Conservation (phyloP, 140 eudicot species). For the Cichorium intybus region DNA sequence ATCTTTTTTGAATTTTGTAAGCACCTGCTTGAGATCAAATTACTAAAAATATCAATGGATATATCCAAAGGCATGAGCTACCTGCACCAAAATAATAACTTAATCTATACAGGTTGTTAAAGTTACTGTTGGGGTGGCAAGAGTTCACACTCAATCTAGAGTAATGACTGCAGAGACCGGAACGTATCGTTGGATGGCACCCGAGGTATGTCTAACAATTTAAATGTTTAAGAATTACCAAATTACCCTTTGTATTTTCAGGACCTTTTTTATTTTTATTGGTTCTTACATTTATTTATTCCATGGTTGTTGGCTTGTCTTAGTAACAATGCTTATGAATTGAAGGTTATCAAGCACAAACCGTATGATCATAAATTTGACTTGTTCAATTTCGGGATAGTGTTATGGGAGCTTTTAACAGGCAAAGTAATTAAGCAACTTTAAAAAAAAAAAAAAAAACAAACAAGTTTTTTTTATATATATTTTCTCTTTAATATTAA, state of each 20-base stretch:
- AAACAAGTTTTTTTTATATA: not conserved
- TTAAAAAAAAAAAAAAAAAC: not conserved
- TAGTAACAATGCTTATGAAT: constrained; percentile 31
- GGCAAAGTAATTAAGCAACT: constrained; percentile 57
- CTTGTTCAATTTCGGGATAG: constrained; percentile 67
- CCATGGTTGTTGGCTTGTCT: constrained; percentile 18
- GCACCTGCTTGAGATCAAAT: too few species aligned
- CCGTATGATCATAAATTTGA: constrained; percentile 81
- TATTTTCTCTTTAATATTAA: not conserved
- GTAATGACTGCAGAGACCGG: constrained; percentile 94
- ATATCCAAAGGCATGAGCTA: constrained; percentile 79
- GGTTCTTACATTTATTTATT: constrained; percentile 13
- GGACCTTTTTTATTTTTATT: constrained; percentile 7
- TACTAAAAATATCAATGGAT: constrained; percentile 74
- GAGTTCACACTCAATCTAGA: constrained; percentile 72
- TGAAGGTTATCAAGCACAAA: constrained; percentile 73
- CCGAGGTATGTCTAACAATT: constrained; percentile 46
- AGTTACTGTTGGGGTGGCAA: constrained; percentile 83
- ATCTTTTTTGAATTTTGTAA: too few species aligned
- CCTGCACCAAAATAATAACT: constrained; percentile 65
- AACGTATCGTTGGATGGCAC: too few species aligned
- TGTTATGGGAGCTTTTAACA: constrained; percentile 69
- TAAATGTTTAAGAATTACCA: not conserved
- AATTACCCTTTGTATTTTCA: constrained; percentile 4
- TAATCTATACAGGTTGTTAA: constrained; percentile 54